Evolutionary conservation across 2,329 filamentous ascomycete species (phyloP).

Genomic region (Penicillium frequentans): DNA sequence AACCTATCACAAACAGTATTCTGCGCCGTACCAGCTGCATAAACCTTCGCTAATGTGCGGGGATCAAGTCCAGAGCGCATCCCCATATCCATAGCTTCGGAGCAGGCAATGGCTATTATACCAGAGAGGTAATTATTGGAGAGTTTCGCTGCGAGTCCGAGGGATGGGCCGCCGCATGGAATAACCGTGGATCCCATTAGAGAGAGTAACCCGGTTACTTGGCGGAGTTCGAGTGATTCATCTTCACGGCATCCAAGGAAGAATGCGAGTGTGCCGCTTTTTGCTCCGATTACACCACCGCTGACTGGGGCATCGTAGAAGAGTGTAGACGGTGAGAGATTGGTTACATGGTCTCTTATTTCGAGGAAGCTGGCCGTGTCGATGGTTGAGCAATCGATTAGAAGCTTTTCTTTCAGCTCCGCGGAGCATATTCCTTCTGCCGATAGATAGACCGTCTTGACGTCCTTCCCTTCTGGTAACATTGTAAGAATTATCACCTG

Average conservation of each 20-base stretch:
- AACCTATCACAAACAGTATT: conserved; percentile 54
- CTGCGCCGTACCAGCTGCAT: conserved; percentile 53
- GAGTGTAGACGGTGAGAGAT: conserved; percentile 40
- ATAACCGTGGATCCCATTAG: conserved; percentile 58
- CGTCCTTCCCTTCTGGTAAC: conserved; percentile 55
- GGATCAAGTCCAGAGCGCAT: conserved; percentile 60
- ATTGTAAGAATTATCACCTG: conserved; percentile 55
- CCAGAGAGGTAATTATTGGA: conserved; percentile 63
- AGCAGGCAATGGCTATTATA: conserved; percentile 58
- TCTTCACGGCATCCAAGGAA: conserved; percentile 47
- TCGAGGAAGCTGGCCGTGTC: conserved; percentile 53
- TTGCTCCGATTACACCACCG: conserved; percentile 54
- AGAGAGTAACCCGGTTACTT: conserved; percentile 46
- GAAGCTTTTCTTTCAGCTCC: conserved; percentile 45
- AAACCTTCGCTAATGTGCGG: conserved; percentile 53
- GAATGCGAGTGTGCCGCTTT: conserved; percentile 54
- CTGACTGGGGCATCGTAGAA: conserved; percentile 58
- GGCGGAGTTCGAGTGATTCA: conserved; percentile 36
- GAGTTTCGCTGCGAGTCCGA: conserved; percentile 60
- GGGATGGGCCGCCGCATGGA: conserved; percentile 55
- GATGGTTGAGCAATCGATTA: conserved; percentile 59
- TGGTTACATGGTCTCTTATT: conserved; percentile 42
- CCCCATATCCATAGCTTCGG: conserved; percentile 62
- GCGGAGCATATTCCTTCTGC: conserved; percentile 44
- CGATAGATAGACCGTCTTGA: conserved; percentile 53